Base-by-base conservation (phyloP, 352 stramenopile genomes). In the Globisporangium lucens region DNA sequence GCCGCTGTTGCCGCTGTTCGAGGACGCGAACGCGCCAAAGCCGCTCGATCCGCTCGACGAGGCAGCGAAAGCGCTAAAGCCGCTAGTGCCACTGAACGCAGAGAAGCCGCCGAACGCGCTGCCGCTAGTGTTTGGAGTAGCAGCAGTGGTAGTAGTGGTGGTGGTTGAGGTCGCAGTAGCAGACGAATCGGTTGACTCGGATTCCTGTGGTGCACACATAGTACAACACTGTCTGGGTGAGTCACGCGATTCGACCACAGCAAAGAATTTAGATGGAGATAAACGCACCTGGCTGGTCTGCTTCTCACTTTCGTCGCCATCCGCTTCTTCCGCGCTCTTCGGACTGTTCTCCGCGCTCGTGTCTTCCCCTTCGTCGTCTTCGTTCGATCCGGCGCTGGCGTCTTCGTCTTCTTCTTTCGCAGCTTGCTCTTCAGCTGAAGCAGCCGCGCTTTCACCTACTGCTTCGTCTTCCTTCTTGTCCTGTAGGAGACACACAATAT, bases 101-200 rank as follows among this genome's bases (percentile, higher is more conserved):
- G 68, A 70, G 59, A 90, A 89, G 22, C 80, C 82, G 36, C 77
- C 74, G 46, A 82, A 87, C 22, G 72, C 77, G 41, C 77, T 84
- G 43, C 77, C 77, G 2, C 15, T 68, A 2, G 64, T 78, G 41
- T 76, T 80, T 0, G 73, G 67, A 29, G 70, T 77, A 20, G 22
- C 29, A 49, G 27, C 49, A 38, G 17, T 56, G 12, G 33, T 29
- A 13, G 33, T 55, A 0, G 27, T 29, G 13, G 33, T 29, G 6
- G 2, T 47, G 6, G 15, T 43, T 7, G 36, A 43, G 36, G 36
- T 43, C 36, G 36, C 36, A 43, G 24, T 41, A 22, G 13, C 53
- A 49, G n/a, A 29, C 20, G 33, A 43, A 9, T 22, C 56, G 35
- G 22, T 29, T 49, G 33, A 22, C 56, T 61, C 56, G 12, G 33